These are phyloP conservation scores for Rhodotorula kratochvilovae DNA, from an alignment of 768 basidiomycete species.

Conservation along the genomic window DNA sequence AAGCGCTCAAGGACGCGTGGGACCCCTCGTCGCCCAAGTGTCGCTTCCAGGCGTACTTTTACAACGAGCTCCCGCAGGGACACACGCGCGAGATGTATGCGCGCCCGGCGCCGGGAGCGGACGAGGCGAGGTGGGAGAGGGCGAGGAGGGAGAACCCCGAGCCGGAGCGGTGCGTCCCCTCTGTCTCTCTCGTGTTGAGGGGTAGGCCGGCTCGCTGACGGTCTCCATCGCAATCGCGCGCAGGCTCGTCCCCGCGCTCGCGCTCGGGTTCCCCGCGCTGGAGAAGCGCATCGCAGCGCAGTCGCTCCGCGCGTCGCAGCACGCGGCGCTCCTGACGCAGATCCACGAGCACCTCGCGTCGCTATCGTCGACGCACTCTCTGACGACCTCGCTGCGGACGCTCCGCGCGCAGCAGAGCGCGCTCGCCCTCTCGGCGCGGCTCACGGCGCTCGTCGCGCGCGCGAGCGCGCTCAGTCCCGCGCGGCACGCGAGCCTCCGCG, in stretches of 20 bases:
- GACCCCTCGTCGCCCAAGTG: conserved; percentile 64
- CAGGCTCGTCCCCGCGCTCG: conserved; percentile 74
- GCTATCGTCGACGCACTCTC: conserved; percentile 60
- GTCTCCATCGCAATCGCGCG: neutral
- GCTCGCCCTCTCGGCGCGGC: conserved; percentile 65
- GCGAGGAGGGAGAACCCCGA: conserved; percentile 77
- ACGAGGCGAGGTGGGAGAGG: conserved; percentile 70
- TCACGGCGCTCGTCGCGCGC: conserved; percentile 67
- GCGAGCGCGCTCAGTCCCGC: conserved; percentile 72
- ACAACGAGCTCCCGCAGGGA: conserved; percentile 79
- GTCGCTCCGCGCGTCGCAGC: conserved; percentile 60
- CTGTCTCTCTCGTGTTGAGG: neutral
- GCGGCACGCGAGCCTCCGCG: conserved; percentile 67
- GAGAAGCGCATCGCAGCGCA: conserved; percentile 74
- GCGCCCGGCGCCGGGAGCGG: conserved; percentile 62
- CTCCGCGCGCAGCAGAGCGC: conserved; percentile 62
- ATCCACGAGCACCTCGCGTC: conserved; percentile 62
- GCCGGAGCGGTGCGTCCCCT: conserved; percentile 60
- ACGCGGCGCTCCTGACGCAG: conserved; percentile 60
- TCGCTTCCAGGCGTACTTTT: conserved; percentile 76
- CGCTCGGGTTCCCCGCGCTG: conserved; percentile 74
- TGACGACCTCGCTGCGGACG: conserved; percentile 65
- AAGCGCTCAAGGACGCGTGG: conserved; percentile 66
- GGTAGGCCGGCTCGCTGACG: neutral
- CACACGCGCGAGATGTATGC: conserved; percentile 62